Conservation (phyloP, 768 basidiomycete species). For the Paxillus ammoniavirescens region DNA sequence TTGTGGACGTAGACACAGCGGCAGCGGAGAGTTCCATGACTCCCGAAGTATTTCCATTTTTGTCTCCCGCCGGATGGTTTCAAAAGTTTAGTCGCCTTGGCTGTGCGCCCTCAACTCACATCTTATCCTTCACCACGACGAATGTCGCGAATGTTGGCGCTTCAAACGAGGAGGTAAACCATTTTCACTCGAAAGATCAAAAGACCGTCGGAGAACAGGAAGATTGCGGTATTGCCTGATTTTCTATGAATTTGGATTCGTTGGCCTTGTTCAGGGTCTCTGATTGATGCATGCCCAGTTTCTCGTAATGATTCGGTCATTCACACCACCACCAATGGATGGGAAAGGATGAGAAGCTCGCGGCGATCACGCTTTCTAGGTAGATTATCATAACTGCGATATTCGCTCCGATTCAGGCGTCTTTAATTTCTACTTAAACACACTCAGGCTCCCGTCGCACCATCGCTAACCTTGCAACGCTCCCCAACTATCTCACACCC, state of each 20-base stretch:
- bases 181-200: constrained; percentile 4
- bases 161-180: constrained; percentile 4
- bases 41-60: constrained; percentile 6
- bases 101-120: no score
- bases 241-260: constrained; percentile 9
- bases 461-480: background rate
- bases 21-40: background rate
- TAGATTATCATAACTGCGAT: constrained; percentile 34
- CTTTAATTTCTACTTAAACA: constrained; percentile 29
- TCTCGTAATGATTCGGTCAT: constrained; percentile 37
- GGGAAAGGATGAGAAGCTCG: constrained; percentile 30
- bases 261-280: constrained; percentile 27
- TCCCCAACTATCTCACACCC: background rate
- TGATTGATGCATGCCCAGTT: constrained; percentile 13
- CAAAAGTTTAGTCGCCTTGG: background rate
- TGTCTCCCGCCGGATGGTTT: background rate
- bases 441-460: constrained; percentile 10
- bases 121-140: background rate
- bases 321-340: constrained; percentile 25
- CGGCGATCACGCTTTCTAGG: constrained; percentile 36
- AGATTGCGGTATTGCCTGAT: constrained; percentile 1
- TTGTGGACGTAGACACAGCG: background rate
- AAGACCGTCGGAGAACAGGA: constrained; percentile 8
- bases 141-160: background rate
- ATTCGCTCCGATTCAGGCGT: constrained; percentile 29